Evolutionary conservation across 2,329 filamentous ascomycete species (phyloP).

Genomic region (Xylaria hypoxylon): DNA sequence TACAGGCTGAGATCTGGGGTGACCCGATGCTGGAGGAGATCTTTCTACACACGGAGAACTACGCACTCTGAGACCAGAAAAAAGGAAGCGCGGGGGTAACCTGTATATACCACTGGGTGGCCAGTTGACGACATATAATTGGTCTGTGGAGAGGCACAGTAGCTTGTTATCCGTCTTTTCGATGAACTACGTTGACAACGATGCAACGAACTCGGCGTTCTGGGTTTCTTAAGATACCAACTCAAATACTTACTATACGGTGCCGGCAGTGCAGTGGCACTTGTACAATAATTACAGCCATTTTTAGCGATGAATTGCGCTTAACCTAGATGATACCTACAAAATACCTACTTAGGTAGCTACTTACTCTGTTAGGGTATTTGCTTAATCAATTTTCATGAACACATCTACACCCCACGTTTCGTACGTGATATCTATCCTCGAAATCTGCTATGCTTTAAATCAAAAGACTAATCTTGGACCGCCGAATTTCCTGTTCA

Average conservation of each 20-base stretch:
- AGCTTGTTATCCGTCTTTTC: not conserved
- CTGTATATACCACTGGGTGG: conserved; percentile 35
- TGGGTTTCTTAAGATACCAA: conserved; percentile 37
- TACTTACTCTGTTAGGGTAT: not conserved
- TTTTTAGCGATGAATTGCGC: conserved; percentile 5
- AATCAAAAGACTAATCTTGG: no score
- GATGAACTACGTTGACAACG: conserved; percentile 19
- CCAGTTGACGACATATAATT: conserved; percentile 16
- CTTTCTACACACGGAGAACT: conserved; percentile 95
- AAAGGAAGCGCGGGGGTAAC: not conserved
- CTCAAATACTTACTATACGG: conserved; percentile 15
- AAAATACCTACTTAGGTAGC: not conserved
- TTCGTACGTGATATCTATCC: conserved; percentile 8
- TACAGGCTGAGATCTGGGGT: conserved; percentile 87
- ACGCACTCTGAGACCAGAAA: conserved; percentile 72
- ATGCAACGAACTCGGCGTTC: conserved; percentile 37
- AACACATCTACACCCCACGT: not conserved
- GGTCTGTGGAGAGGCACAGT: not conserved
- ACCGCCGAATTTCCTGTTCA: not conserved
- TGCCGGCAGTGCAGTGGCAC: conserved; percentile 14
- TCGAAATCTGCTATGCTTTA: not conserved
- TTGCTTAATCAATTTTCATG: conserved; percentile 25
- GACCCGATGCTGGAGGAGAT: conserved; percentile 86
- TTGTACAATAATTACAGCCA: conserved; percentile 28
- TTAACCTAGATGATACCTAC: conserved; percentile 29